Evolutionary conservation across 495 filamentous ascomycete species (phyloP), one percentile per base, ranked within the genome.

Genomic region (Hypoxylon lienhwacheense): DNA sequence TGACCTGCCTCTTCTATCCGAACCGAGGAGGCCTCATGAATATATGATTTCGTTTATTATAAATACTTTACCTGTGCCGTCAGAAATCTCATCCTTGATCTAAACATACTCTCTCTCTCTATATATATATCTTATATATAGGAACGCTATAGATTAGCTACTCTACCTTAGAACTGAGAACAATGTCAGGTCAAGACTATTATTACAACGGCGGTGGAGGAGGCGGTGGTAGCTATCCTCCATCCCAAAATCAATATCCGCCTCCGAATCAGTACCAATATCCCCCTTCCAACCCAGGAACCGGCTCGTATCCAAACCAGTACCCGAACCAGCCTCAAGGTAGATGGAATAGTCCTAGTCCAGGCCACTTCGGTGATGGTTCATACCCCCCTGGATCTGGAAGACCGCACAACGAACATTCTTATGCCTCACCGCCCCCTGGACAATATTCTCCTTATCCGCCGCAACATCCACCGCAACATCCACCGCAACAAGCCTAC

Each of bases 161-260:
- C n/a, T n/a, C n/a, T n/a, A n/a, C n/a, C n/a, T n/a, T n/a, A n/a
- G n/a, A n/a, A n/a, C n/a, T n/a, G n/a, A n/a, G n/a, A n/a, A n/a
- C n/a, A n/a, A n/a, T 67, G 65, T 67, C 65, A 1, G 48, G 46
- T 31, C 61, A 67, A 35, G 57, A 54, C 17, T 67, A 67, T 36
- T 67, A 65, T n/a, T n/a, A n/a, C n/a, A n/a, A n/a, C n/a, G n/a
- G n/a, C 44, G 53, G 61, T 43, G 39, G 43, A 16, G 40, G 46
- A 6, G 22, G 36, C 12, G 36, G 52, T 15, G 42, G 55, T 33
- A 43, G 50, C 3, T 64, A 66, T 35, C 60, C 60, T 17, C 55
- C 61, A 10, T 34, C 16, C 16, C 55, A 53, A 24, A 55, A 47
- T 7, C 44, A 45, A 17, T 58, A 58, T 31, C 40, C 54, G 10